A percentile compares a stretch with the other conserved stretches of the same genome.
These are phyloP conservation scores for Penstemon newberryi DNA, from an alignment of 257 asterid species.

Conservation along the genomic window DNA sequence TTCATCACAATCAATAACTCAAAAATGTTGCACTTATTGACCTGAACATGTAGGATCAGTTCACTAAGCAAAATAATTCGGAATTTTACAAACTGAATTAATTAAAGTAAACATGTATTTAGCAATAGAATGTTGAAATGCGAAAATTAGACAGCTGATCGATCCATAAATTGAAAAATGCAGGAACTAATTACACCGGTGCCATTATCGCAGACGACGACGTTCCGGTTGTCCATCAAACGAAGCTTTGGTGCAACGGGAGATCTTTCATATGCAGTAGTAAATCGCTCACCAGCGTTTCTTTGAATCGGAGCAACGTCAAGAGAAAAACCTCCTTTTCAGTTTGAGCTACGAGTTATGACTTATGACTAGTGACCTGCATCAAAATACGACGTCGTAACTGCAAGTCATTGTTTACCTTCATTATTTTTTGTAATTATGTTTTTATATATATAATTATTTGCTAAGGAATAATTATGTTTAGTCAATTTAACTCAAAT, in stretches of 20 bases:
- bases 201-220: slow-evolving; percentile 94
- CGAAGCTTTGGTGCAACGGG: slow-evolving; percentile 11
- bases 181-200: slow-evolving; percentile 62
- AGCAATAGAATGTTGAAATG: background rate
- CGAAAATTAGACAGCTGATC: slow-evolving; percentile 24
- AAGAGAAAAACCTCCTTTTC: background rate
- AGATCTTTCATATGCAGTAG: background rate
- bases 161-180: slow-evolving; percentile 16
- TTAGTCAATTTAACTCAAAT: too few relatives aligned
- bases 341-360: background rate
- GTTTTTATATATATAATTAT: too few relatives aligned
- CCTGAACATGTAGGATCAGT: slow-evolving; percentile 23
- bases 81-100: background rate
- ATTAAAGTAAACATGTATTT: slow-evolving; percentile 10
- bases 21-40: background rate
- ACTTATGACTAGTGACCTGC: background rate
- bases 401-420: background rate
- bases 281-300: slow-evolving; percentile 11
- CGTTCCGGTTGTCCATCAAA: slow-evolving; percentile 74
- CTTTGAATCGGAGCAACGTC: slow-evolving; percentile 30
- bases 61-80: slow-evolving; percentile 3
- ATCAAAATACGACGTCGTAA: slow-evolving; percentile 28
- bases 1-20: slow-evolving; percentile 20
- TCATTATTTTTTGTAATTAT: too few relatives aligned
- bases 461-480: too few relatives aligned